These are phyloP conservation scores for Paecilomyces sp. DNA, from an alignment of 2,329 filamentous ascomycete species.

Conservation along the genomic window DNA sequence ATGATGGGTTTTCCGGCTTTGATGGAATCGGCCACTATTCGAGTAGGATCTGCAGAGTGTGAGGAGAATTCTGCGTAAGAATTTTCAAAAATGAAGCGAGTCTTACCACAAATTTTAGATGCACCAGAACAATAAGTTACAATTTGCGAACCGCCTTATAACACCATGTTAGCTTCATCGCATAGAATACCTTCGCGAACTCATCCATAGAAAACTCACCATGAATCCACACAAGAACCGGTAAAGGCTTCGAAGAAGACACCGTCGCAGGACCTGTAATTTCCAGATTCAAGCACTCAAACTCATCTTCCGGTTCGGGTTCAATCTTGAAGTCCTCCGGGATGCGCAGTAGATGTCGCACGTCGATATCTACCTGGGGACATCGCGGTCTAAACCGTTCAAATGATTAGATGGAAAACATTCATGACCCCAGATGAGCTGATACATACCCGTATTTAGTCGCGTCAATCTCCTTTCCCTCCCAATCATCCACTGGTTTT, in stretches of 20 bases:
- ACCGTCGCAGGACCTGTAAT: constrained; percentile 22
- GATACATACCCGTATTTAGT: constrained; percentile 21
- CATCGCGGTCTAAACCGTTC: constrained; percentile 31
- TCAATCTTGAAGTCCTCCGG: constrained; percentile 25
- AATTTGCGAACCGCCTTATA: constrained; percentile 34
- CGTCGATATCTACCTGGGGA: constrained; percentile 35
- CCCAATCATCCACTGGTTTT: constrained; percentile 14
- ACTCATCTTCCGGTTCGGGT: constrained; percentile 34
- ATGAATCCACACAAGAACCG: constrained; percentile 42
- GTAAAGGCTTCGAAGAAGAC: constrained; percentile 11
- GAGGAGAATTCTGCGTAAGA: background rate
- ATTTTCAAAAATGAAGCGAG: background rate
- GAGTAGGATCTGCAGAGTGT: constrained; percentile 20
- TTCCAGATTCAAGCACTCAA: constrained; percentile 39
- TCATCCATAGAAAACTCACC: constrained; percentile 15
- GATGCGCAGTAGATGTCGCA: constrained; percentile 38
- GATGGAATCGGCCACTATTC: constrained; percentile 30
- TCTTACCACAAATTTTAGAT: constrained; percentile 36
- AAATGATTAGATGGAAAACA: background rate
- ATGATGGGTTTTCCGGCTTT: constrained; percentile 29
- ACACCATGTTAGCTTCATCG: background rate
- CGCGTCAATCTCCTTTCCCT: constrained; percentile 25
- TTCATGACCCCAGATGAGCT: background rate
- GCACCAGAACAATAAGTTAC: constrained; percentile 38
- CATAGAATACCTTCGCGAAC: background rate